phyloP scores from a whole-genome alignment of 805 yeast species.

The Peterozyma toletana region DNA sequence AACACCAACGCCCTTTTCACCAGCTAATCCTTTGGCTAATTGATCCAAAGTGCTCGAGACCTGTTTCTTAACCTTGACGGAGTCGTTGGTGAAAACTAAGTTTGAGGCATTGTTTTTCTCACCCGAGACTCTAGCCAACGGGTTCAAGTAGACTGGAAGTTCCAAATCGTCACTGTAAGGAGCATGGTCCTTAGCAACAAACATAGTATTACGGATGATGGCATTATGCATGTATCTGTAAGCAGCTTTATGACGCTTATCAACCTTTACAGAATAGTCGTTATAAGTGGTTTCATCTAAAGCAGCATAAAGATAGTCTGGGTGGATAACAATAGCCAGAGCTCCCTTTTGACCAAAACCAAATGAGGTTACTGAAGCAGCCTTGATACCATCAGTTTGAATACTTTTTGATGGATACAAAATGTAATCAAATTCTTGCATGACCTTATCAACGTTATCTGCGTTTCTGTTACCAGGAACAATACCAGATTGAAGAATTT shows the following conservation, averaged over 20 bases:
- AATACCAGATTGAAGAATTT: constrained; percentile 83
- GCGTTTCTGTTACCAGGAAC: constrained; percentile 99
- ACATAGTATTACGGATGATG: constrained; percentile 82
- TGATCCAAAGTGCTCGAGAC: constrained; percentile 41
- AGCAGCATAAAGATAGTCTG: constrained; percentile 87
- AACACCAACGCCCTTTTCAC: constrained; percentile 81
- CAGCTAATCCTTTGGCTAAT: constrained; percentile 58
- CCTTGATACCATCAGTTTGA: constrained; percentile 95
- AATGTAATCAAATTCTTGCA: constrained; percentile 81
- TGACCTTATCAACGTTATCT: constrained; percentile 81
- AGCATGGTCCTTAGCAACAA: constrained; percentile 87
- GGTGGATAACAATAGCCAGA: constrained; percentile 84
- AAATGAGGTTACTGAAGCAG: constrained; percentile 93
- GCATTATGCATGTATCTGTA: constrained; percentile 96
- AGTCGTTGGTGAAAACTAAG: constrained; percentile 40
- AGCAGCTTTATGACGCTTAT: constrained; percentile 78
- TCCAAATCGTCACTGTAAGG: constrained; percentile 90
- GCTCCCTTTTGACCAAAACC: constrained; percentile 99
- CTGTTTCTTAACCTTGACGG: constrained; percentile 39
- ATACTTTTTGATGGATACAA: constrained; percentile 91
- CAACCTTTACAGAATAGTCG: constrained; percentile 63
- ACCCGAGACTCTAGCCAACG: constrained; percentile 68
- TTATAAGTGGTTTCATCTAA: constrained; percentile 68
- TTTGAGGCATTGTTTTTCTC: constrained; percentile 23
- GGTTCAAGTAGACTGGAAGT: constrained; percentile 88